These are phyloP conservation scores for Scleroderma citrinum DNA, from an alignment of 768 basidiomycete species.

Conservation along the genomic window DNA sequence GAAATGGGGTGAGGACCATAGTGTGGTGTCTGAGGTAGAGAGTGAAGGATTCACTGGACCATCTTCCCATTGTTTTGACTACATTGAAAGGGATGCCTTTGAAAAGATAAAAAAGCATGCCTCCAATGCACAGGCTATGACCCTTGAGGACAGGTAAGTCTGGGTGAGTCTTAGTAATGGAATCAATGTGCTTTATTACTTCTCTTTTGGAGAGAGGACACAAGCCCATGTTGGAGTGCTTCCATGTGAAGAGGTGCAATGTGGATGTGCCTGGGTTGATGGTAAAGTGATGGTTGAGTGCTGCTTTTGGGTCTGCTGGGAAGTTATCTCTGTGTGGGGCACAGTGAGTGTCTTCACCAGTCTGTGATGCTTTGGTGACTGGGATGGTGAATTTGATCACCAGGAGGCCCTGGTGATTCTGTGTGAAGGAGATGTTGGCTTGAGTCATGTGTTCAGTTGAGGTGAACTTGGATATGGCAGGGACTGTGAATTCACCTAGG, in stretches of 20 bases:
- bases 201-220: not conserved
- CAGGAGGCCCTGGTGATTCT: not conserved
- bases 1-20: not conserved
- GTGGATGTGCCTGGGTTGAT: not conserved
- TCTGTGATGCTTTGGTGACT: not conserved
- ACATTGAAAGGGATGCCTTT: constrained; percentile 25
- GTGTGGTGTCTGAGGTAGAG: constrained; percentile 27
- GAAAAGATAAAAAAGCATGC: constrained; percentile 24
- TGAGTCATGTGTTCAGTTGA: not conserved
- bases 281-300: not conserved
- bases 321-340: not conserved
- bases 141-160: constrained; percentile 11
- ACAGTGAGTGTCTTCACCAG: not conserved
- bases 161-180: too few species aligned
- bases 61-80: constrained; percentile 28
- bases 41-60: constrained; percentile 28
- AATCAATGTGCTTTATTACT: not conserved
- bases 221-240: not conserved
- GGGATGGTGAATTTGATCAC: not conserved
- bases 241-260: not conserved
- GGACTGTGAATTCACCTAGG: too few species aligned
- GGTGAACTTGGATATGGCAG: too few species aligned
- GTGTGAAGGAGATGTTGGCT: not conserved
- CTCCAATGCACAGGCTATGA: constrained; percentile 27
- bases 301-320: not conserved